Conservation (phyloP, 768 basidiomycete species). For the Mycena kentingensis region DNA sequence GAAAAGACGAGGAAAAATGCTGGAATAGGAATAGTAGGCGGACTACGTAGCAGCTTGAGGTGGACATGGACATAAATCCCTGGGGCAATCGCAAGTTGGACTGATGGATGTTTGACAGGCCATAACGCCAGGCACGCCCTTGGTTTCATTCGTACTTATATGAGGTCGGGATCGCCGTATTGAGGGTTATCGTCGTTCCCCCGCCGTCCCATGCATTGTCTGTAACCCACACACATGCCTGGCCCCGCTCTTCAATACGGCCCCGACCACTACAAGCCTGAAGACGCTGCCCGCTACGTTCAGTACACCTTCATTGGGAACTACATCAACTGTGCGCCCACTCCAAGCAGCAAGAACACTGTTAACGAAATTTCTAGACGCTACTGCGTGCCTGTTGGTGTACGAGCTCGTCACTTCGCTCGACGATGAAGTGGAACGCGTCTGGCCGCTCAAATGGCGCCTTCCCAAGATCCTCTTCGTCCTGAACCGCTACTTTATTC, state of each 20-base stretch:
- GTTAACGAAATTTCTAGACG: constrained; percentile 22
- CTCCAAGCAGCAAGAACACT: not conserved
- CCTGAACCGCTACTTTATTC: constrained; percentile 22
- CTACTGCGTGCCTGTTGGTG: constrained; percentile 27
- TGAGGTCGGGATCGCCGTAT: no score
- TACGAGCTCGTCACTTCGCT: constrained; percentile 31
- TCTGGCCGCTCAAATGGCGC: constrained; percentile 33
- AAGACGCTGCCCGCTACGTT: constrained; percentile 6
- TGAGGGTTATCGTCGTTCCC: no score
- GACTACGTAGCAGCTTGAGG: no score
- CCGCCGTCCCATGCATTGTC: no score
- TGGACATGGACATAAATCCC: no score
- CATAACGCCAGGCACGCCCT: no score
- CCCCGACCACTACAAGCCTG: constrained; percentile 8
- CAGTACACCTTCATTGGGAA: constrained; percentile 10
- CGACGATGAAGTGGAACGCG: constrained; percentile 27
- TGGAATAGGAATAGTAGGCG: no score
- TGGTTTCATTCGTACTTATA: no score
- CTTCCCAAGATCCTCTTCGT: constrained; percentile 25
- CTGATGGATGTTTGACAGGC: no score
- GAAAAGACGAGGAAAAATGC: no score
- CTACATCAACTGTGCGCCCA: constrained; percentile 11
- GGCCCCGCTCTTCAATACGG: constrained; percentile 16
- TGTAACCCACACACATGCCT: no score
- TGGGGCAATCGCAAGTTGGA: no score